These are phyloP conservation scores for Phytophthora idaei DNA, from an alignment of 352 stramenopile genomes.

Conservation along the genomic window DNA sequence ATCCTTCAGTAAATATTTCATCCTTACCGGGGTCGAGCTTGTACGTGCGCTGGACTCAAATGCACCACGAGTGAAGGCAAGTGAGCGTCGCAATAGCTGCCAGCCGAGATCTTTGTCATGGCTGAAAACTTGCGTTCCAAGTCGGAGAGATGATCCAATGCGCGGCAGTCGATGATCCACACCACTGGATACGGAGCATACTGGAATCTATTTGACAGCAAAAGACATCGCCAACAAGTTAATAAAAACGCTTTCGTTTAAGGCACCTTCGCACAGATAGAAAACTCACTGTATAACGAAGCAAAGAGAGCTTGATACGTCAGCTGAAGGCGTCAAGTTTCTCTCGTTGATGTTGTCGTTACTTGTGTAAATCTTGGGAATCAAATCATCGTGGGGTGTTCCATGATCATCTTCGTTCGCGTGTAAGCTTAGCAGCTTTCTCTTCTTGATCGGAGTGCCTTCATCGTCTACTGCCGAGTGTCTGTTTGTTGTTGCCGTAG, in stretches of 20 bases:
- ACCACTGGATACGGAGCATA: constrained; percentile 43
- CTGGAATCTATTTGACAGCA: constrained; percentile 19
- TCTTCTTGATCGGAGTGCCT: constrained; percentile 28
- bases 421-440: constrained; percentile 11
- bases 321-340: not conserved
- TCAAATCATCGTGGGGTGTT: not conserved
- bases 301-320: constrained; percentile 19
- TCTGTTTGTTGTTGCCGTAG: not conserved
- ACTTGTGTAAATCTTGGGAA: constrained; percentile 24
- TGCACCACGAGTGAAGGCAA: constrained; percentile 58
- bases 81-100: constrained; percentile 37
- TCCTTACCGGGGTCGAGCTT: constrained; percentile 32
- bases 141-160: constrained; percentile 30
- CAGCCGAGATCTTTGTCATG: not conserved
- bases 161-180: constrained; percentile 66
- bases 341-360: not conserved
- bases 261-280: not conserved
- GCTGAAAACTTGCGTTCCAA: constrained; percentile 32
- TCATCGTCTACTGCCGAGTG: not conserved
- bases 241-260: not conserved
- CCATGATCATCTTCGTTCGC: not conserved
- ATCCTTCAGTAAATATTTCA: not conserved
- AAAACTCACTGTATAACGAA: constrained; percentile 35
- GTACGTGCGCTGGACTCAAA: constrained; percentile 46
- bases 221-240: not conserved